Evolutionary conservation across 2,329 filamentous ascomycete species (phyloP).

Genomic region (Ilyonectria mors-panacis): DNA sequence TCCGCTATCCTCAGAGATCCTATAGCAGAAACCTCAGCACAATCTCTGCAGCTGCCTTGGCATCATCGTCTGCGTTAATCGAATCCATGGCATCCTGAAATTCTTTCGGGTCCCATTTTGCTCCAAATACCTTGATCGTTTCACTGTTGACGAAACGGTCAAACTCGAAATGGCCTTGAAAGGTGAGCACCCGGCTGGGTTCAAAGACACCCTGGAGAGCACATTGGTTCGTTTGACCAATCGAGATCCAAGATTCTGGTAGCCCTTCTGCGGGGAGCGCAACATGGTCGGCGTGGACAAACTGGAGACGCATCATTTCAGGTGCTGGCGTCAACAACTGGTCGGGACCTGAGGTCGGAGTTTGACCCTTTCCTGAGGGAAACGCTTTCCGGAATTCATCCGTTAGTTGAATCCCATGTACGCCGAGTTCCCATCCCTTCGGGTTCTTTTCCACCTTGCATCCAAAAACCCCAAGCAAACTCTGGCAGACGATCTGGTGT

Average conservation of each 20-base stretch:
- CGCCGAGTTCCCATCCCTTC: conserved; percentile 51
- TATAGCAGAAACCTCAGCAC: conserved; percentile 39
- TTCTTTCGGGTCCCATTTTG: conserved; percentile 31
- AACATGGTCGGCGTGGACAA: conserved; percentile 56
- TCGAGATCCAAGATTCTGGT: conserved; percentile 32
- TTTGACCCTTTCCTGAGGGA: neutral
- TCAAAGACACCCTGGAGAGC: conserved; percentile 57
- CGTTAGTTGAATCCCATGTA: conserved; percentile 47
- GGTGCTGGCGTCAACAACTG: neutral
- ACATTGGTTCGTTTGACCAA: conserved; percentile 51
- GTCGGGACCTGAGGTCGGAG: neutral
- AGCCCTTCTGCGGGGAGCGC: conserved; percentile 29
- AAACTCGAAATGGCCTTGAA: conserved; percentile 62
- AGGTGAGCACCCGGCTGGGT: conserved; percentile 56
- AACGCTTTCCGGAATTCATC: conserved; percentile 39
- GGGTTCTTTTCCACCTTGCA: conserved; percentile 47
- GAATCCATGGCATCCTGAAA: conserved; percentile 22
- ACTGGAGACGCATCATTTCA: conserved; percentile 51
- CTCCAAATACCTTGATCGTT: conserved; percentile 54
- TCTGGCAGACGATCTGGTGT: conserved; percentile 58
- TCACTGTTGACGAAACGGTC: conserved; percentile 57
- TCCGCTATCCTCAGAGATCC: no score
- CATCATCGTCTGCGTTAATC: conserved; percentile 41
- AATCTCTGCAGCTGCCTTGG: conserved; percentile 37
- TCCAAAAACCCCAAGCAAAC: conserved; percentile 51